A percentile compares a stretch with the other conserved stretches of the same genome.
Evolutionary conservation across 2,329 filamentous ascomycete genomes (phyloP).

Genomic region (Zalaria obscura): DNA sequence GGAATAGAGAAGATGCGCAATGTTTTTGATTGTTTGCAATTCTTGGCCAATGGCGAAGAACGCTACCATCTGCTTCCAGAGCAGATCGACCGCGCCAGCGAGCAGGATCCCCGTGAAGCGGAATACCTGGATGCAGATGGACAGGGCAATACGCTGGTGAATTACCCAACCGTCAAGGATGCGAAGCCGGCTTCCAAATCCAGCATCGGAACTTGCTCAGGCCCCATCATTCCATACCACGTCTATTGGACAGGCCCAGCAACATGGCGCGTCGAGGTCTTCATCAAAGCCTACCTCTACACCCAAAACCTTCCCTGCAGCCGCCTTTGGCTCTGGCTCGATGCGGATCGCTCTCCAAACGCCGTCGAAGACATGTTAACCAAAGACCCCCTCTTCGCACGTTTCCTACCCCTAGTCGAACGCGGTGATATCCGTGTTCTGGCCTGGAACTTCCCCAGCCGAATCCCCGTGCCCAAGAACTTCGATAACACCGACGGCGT

Average conservation of each 20-base stretch:
- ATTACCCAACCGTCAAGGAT: constrained; percentile 22
- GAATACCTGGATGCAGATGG: constrained; percentile 29
- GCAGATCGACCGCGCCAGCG: constrained; percentile 23
- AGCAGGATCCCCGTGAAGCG: constrained; percentile 26
- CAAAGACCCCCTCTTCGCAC: constrained; percentile 36
- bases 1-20: constrained; percentile 42
- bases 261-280: constrained; percentile 42
- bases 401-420: constrained; percentile 39
- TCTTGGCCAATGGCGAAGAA: constrained; percentile 32
- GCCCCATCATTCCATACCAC: constrained; percentile 42
- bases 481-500: constrained; percentile 33
- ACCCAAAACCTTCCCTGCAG: constrained; percentile 43
- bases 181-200: constrained; percentile 23
- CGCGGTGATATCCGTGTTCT: constrained; percentile 38
- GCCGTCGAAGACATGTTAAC: constrained; percentile 38
- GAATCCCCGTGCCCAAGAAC: constrained; percentile 36
- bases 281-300: constrained; percentile 42
- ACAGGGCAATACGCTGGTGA: constrained; percentile 22
- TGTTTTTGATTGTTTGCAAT: constrained; percentile 38
- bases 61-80: constrained; percentile 37
- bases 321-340: constrained; percentile 39
- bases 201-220: constrained; percentile 35
- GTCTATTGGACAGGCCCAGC: constrained; percentile 44
- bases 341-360: constrained; percentile 36
- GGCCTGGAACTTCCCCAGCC: constrained; percentile 38